phyloP scores from a whole-genome alignment of 768 basidiomycete genomes.

The Roridomyces roridus region DNA sequence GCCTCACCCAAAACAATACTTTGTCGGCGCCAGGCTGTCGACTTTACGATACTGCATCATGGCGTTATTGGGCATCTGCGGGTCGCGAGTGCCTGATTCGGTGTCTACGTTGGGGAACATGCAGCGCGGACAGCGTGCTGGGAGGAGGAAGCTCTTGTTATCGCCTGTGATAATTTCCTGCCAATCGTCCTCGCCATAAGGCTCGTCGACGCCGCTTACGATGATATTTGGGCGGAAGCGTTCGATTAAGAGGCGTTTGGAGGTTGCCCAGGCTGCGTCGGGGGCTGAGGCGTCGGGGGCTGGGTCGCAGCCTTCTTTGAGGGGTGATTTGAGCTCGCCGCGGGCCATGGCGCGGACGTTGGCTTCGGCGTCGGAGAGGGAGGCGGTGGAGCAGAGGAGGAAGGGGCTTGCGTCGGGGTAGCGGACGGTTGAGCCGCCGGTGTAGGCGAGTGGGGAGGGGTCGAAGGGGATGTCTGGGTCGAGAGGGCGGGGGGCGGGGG shows the following conservation, averaged over 20 bases:
- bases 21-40: slow-evolving; percentile 6
- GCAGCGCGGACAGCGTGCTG: slow-evolving; percentile 21
- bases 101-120: slow-evolving; percentile 28
- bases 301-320: slow-evolving; percentile 10
- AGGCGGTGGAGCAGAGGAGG: slow-evolving; percentile 21
- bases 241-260: slow-evolving; percentile 21
- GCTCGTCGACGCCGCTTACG: slow-evolving; percentile 18
- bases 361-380: slow-evolving; percentile 19
- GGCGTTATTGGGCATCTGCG: slow-evolving; percentile 24
- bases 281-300: slow-evolving; percentile 13
- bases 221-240: slow-evolving; percentile 25
- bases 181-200: slow-evolving; percentile 26
- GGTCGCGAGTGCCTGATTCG: slow-evolving; percentile 17
- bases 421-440: slow-evolving; percentile 20
- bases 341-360: slow-evolving; percentile 23
- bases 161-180: slow-evolving; percentile 19
- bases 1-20: slow-evolving; percentile 25
- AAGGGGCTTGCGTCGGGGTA: slow-evolving; percentile 23
- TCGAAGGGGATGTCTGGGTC: slow-evolving; percentile 11
- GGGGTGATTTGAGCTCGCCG: slow-evolving; percentile 1
- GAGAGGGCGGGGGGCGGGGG: slow-evolving; percentile 12
- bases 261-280: slow-evolving; percentile 13
- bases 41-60: slow-evolving; percentile 28
- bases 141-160: slow-evolving; percentile 8
- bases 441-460: slow-evolving; percentile 13